Evolutionary conservation across 805 yeast genomes (phyloP).

Genomic region (Yarrowia osloensis): DNA sequence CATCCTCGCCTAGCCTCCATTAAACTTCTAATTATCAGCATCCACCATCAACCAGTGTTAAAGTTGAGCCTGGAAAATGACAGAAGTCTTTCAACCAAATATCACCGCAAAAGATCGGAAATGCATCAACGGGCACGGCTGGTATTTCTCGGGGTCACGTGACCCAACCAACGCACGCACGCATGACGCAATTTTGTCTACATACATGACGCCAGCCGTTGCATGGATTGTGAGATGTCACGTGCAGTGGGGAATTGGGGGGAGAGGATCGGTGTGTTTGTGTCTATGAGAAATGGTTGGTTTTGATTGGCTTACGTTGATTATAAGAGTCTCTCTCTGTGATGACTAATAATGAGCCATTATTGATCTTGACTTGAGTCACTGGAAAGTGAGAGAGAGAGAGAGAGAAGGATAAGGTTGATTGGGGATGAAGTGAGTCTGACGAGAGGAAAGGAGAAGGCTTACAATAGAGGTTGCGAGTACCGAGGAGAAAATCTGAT

Average conservation of each 20-base stretch:
- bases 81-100: too few species aligned
- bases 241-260: not conserved
- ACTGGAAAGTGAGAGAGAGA: not conserved
- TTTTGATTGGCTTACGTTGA: not conserved
- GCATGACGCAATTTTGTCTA: not conserved
- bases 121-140: too few species aligned
- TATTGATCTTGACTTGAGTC: too few species aligned
- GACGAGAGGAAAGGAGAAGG: too few species aligned
- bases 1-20: too few species aligned
- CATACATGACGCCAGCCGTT: slow-evolving; percentile 12
- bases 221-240: slow-evolving; percentile 26
- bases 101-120: too few species aligned
- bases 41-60: too few species aligned
- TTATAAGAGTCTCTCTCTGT: not conserved
- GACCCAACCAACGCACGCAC: not conserved
- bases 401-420: not conserved
- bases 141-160: not conserved
- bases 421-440: not conserved
- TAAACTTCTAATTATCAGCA: too few species aligned
- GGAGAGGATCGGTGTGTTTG: not conserved
- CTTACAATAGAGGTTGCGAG: not conserved
- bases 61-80: too few species aligned
- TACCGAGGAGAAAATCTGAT: not conserved
- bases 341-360: not conserved
- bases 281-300: not conserved